phyloP scores from a whole-genome alignment of 345 rosid genomes.

The Salix brachista region DNA sequence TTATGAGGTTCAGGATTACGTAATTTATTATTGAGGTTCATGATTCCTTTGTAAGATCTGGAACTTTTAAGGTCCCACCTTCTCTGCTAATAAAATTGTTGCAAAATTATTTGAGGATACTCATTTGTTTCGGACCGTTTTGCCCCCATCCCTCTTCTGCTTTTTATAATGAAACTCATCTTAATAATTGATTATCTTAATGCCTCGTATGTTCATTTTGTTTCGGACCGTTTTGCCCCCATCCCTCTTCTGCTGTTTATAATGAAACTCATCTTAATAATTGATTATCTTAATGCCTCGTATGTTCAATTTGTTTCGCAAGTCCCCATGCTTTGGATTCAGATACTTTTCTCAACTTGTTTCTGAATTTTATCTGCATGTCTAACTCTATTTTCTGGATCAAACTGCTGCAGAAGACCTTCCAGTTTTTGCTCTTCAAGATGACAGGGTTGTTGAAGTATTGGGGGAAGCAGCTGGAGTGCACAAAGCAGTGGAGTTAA shows the following conservation, averaged over 20 bases:
- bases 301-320: not conserved
- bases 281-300: not conserved
- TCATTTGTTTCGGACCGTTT: not conserved
- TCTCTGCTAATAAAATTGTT: not conserved
- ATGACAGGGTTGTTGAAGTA: slow-evolving; percentile 95
- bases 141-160: not conserved
- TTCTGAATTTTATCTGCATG: not conserved
- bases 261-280: not conserved
- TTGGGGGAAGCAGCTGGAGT: slow-evolving; percentile 80
- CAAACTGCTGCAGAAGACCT: slow-evolving; percentile 68
- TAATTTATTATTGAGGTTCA: not conserved
- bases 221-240: not conserved
- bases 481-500: slow-evolving; percentile 86
- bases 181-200: not conserved
- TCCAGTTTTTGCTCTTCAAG: slow-evolving; percentile 94
- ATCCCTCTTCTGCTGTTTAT: not conserved
- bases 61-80: not conserved
- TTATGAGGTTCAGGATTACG: not conserved
- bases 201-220: not conserved
- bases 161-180: not conserved
- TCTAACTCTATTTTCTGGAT: slow-evolving; percentile 6
- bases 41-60: not conserved
- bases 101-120: not conserved
- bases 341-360: not conserved
- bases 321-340: not conserved